Evolutionary conservation across 306 rosid species (phyloP), one percentile per base, ranked within the genome.

Genomic region (Begonia fuchsioides): DNA sequence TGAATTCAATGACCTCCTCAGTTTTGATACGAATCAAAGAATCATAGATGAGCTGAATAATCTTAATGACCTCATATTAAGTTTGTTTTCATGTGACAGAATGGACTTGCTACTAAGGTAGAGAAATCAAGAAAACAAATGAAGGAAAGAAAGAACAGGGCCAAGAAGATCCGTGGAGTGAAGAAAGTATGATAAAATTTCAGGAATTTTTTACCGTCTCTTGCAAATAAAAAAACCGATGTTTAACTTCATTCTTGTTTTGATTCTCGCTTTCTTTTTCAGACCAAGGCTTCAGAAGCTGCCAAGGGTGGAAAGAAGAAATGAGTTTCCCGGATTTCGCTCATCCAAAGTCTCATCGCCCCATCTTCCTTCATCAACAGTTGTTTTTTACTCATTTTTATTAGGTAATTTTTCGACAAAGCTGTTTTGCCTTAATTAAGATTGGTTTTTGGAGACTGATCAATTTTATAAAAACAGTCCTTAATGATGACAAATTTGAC

Each of bases 111-210:
- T 45, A 81, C 95, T 0, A 88, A 88, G 83, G 71, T 78, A 39
- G 90, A 79, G 11, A 81, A 76, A 68, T 84, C 97, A 8, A 79
- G 97, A 66, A 90, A 90, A 53, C 97, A 90, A 52, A 32, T 90
- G 82, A 90, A 90, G 77, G 97, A 90, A 50, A 82, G 97, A 40
- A 90, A 90, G 81, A 84, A 90, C 39, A 67, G 97, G 18, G 82
- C 97, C 0, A 79, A 71, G 84, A 90, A 90, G 77, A 81, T 90
- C 47, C 84, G 95, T 32, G 97, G 95, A 15, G 94, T 90, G 3
- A 90, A 90, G 85, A 90, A 90, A 87, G 97, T 84, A 64, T 40
- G 51, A 16, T 16, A 9, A 12, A 12, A 4, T 11, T 38, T 15
- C 11, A 20, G 12, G 26, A 39, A 40, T 43, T 13, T 13, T 12